Evolutionary conservation across 257 asterid species (phyloP).

Genomic region (Ehretia macrophylla): DNA sequence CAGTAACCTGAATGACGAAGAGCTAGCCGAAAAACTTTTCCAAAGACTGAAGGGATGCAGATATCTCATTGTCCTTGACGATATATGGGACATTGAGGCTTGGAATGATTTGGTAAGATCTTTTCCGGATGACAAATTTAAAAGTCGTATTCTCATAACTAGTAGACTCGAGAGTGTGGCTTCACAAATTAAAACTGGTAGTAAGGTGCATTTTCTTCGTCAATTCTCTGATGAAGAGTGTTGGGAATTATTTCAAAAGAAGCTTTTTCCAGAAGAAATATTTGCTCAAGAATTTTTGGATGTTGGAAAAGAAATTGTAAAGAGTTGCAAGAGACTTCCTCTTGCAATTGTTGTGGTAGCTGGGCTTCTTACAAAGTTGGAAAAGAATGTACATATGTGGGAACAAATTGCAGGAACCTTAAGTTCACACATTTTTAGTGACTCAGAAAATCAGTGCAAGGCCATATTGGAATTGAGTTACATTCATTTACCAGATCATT

Average conservation of each 20-base stretch:
- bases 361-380: background rate
- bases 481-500: conserved; percentile 1
- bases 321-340: background rate
- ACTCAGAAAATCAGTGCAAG: background rate
- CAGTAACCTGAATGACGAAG: background rate
- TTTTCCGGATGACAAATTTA: background rate
- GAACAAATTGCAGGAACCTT: background rate
- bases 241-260: background rate
- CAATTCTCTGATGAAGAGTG: fast-evolving
- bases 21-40: background rate
- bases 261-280: background rate
- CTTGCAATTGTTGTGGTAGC: background rate
- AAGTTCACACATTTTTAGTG: fast-evolving
- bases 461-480: background rate
- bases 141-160: conserved; percentile 4
- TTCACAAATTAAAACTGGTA: fast-evolving
- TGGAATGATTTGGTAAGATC: background rate
- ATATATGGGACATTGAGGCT: fast-evolving
- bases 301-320: background rate
- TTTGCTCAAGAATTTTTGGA: background rate
- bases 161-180: background rate
- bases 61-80: background rate
- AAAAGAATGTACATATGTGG: background rate
- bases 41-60: background rate
- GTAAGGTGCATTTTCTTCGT: background rate